These are phyloP conservation scores for Alternaria sp. DNA, from an alignment of 2,329 filamentous ascomycete species.

Conservation along the genomic window DNA sequence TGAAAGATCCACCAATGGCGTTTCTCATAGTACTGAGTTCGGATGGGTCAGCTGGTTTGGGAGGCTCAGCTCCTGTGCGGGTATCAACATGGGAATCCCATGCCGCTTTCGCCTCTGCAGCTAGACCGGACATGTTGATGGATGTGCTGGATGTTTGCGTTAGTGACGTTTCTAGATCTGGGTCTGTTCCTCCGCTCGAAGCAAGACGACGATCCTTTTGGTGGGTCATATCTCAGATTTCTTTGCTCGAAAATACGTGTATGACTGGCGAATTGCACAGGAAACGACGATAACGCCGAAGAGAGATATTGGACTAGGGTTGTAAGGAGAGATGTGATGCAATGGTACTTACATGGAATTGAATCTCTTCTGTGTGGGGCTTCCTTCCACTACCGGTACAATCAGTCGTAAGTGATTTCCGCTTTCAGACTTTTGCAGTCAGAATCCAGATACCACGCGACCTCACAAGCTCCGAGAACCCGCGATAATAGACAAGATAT, in stretches of 20 bases:
- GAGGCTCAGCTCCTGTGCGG: slow-evolving; percentile 39
- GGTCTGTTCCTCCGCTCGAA: not conserved
- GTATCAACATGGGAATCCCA: slow-evolving; percentile 44
- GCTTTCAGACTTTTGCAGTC: not conserved
- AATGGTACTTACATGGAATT: not conserved
- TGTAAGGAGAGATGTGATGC: not conserved
- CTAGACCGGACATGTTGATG: slow-evolving; percentile 18
- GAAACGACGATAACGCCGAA: not conserved
- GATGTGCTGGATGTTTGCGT: slow-evolving; percentile 4
- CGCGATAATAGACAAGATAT: not conserved
- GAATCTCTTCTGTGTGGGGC: not conserved
- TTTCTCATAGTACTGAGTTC: slow-evolving; percentile 45
- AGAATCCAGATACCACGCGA: not conserved
- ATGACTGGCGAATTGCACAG: not conserved
- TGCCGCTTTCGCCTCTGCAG: slow-evolving; percentile 33
- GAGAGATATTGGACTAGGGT: not conserved
- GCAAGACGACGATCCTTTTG: not conserved
- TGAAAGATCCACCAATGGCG: slow-evolving; percentile 41
- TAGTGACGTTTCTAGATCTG: not conserved
- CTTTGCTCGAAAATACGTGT: not conserved
- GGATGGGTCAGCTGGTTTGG: slow-evolving; percentile 40
- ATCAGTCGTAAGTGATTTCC: not conserved
- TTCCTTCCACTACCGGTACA: not conserved
- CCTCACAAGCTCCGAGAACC: not conserved
- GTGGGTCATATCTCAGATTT: not conserved